Evolutionary conservation across 148 eudicot species (phyloP).

Genomic region (Beta vulgaris): DNA sequence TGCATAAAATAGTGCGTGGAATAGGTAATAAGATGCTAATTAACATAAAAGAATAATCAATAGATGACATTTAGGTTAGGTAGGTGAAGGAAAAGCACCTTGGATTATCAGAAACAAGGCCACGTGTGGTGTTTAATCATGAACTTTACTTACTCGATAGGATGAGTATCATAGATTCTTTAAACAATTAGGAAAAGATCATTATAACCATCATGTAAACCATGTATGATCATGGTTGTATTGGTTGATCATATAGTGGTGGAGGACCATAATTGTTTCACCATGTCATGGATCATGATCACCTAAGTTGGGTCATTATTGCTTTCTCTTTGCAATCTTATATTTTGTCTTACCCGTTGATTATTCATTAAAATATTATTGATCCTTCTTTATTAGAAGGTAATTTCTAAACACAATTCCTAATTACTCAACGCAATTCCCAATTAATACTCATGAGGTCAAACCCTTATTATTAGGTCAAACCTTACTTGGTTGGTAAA

Average conservation of each 20-base stretch:
- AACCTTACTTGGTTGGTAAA: too few relatives aligned
- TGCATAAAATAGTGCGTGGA: not conserved
- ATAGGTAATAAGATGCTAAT: not conserved
- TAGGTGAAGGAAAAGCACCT: not conserved
- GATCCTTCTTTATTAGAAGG: too few relatives aligned
- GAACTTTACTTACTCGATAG: not conserved
- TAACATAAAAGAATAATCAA: not conserved
- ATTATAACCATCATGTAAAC: too few relatives aligned
- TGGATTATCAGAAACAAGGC: not conserved
- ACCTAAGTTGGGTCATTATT: not conserved
- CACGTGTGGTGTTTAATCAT: constrained; percentile 9
- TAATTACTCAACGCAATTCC: too few relatives aligned
- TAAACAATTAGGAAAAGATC: not conserved
- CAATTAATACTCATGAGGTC: too few relatives aligned
- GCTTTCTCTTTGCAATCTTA: not conserved
- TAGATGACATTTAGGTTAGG: constrained; percentile 5
- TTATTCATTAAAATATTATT: not conserved
- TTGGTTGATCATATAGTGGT: not conserved
- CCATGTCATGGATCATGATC: constrained; percentile 8
- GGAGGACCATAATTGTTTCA: constrained; percentile 8
- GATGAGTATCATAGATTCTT: not conserved
- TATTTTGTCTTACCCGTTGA: not conserved
- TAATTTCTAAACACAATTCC: too few relatives aligned
- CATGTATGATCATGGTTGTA: not conserved
- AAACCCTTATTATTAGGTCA: too few relatives aligned